Conservation (phyloP, 1,284 basidiomycete genomes). For the Papiliotrema flavescens region DNA sequence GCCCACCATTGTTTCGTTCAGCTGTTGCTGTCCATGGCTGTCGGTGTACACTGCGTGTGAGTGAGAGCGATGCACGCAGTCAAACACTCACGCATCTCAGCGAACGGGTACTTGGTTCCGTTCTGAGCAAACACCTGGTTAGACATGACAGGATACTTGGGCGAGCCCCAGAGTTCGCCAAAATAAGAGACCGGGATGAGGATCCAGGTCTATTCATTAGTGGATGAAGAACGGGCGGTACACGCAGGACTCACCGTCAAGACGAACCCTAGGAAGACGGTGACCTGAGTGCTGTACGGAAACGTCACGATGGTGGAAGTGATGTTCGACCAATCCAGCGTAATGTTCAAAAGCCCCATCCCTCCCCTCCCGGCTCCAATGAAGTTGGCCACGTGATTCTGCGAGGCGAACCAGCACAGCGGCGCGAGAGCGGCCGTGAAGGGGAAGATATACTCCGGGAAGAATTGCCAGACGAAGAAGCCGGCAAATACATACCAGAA, state of each 20-base stretch:
- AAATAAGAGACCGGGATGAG: slow-evolving; percentile 21
- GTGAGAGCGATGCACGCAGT: background rate
- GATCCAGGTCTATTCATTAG: slow-evolving; percentile 12
- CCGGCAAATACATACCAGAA: slow-evolving; percentile 13
- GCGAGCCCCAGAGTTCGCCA: slow-evolving; percentile 16
- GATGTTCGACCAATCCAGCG: slow-evolving; percentile 24
- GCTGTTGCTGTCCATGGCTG: slow-evolving; percentile 4
- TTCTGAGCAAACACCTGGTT: slow-evolving; percentile 19
- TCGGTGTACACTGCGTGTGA: slow-evolving; percentile 7
- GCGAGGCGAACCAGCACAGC: slow-evolving; percentile 19
- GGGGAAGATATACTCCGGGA: slow-evolving; percentile 18
- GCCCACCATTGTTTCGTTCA: slow-evolving; percentile 15
- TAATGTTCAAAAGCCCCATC: slow-evolving; percentile 21
- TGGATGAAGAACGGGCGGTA: background rate
- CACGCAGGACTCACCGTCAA: slow-evolving; percentile 9
- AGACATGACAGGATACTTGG: slow-evolving; percentile 19
- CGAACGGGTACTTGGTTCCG: slow-evolving; percentile 18
- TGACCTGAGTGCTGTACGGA: slow-evolving; percentile 20
- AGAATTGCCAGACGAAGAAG: slow-evolving; percentile 23
- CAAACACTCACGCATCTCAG: slow-evolving; percentile 8
- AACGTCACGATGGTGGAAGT: slow-evolving; percentile 21
- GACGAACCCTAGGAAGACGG: slow-evolving; percentile 14
- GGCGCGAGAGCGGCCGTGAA: slow-evolving; percentile 18
- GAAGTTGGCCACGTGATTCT: slow-evolving; percentile 18
- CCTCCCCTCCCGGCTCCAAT: slow-evolving; percentile 18